These are phyloP conservation scores for Erythrobasidium hasegawianum DNA, from an alignment of 1,284 basidiomycete species.

Conservation along the genomic window DNA sequence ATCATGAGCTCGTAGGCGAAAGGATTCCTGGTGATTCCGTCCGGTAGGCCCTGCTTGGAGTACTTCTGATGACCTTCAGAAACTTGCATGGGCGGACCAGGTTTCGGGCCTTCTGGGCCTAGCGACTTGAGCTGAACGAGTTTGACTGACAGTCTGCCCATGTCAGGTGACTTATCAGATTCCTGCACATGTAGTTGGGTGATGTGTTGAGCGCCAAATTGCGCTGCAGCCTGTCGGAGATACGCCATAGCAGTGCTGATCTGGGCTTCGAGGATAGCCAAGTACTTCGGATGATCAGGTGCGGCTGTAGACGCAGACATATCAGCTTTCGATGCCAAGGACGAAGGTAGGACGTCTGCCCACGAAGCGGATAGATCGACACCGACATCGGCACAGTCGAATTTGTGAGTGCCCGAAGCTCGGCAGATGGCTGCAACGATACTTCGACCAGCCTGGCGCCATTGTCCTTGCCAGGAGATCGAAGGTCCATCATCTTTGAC, in stretches of 20 bases:
- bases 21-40: neutral
- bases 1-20: too few relatives aligned
- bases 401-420: conserved; percentile 8
- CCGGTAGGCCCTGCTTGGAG: conserved; percentile 8
- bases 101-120: conserved; percentile 6
- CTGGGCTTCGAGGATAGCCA: conserved; percentile 11
- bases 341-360: too few relatives aligned
- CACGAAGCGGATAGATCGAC: conserved; percentile 27
- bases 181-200: conserved; percentile 15
- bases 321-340: too few relatives aligned
- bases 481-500: conserved; percentile 4
- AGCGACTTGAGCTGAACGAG: conserved; percentile 16
- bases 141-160: conserved; percentile 10
- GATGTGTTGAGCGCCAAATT: conserved; percentile 18
- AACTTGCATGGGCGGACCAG: neutral
- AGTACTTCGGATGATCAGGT: conserved; percentile 2
- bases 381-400: conserved; percentile 1
- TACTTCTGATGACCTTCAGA: conserved; percentile 5
- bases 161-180: conserved; percentile 3
- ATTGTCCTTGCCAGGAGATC: neutral
- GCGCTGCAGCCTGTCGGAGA: conserved; percentile 12
- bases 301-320: neutral
- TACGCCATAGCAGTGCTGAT: conserved; percentile 19
- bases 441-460: conserved; percentile 11
- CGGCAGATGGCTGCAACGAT: conserved; percentile 2